Base-by-base conservation (phyloP, 345 rosid genomes). In the Melaleuca alternifolia region DNA sequence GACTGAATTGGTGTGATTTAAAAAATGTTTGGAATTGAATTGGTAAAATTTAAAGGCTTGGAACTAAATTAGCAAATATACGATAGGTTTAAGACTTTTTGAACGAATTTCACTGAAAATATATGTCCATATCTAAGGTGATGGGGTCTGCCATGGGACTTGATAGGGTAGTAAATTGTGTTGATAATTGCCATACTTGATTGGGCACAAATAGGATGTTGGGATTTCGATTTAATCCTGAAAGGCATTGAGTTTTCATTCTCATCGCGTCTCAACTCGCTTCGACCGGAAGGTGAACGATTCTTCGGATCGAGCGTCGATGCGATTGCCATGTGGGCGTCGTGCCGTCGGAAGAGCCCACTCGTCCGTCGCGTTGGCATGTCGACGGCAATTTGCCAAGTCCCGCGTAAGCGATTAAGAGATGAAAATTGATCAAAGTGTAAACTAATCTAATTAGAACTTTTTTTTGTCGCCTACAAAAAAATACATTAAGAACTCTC, bases 321-420 rank as follows among this genome's bases (percentile, higher is more conserved):
- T 11, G 4, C 11, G n/a, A 10, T 54, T n/a, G 59, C 59, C 5
- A 24, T 54, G n/a, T 9, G 59, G 12, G 26, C 59, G 59, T 3
- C 7, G 6, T 18, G 79, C 3, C 6, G 0, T 33, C 0, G 2
- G 0, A 33, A 33, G 13, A 71, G 24, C 24, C 48, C 1, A 71
- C 24, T 9, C 37, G 48, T 8, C 13, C 11, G 8, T 8, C 5
- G 2, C 3, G 9, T 33, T 1, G 33, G 44, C 23, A 1, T 4
- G 46, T 4, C 23, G 0, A 30, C 20, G 46, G 21, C 16, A 65
- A 30, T 65, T 65, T 65, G 10, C 1, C 3, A 11, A 30, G 33
- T 30, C 9, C 6, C 0, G 2, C 4, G 0, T 65, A 7, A 65
- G 77, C 12, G 1, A 3, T 16, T 11, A 65, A 65, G 24, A 65